Conservation (phyloP, 2,329 filamentous ascomycete genomes). For the Zelopaecilomyces penicillatus region DNA sequence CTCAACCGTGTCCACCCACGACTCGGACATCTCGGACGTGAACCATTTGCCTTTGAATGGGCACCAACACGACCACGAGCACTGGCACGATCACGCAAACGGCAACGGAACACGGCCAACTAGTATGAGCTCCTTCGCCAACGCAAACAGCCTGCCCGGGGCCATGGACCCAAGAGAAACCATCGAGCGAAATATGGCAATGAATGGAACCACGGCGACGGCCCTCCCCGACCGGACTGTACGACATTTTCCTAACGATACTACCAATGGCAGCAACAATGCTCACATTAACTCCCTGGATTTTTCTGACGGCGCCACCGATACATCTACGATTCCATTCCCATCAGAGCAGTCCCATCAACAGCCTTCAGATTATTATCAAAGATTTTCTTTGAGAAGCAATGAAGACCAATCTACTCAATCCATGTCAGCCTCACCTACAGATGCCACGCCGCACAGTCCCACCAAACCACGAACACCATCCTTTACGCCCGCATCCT, state of each 20-base stretch:
- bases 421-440: slow-evolving; percentile 7
- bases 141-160: slow-evolving; percentile 39
- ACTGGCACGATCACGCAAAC: slow-evolving; percentile 8
- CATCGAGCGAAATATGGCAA: slow-evolving; percentile 13
- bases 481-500: slow-evolving; percentile 11
- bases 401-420: slow-evolving; percentile 12
- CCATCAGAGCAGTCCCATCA: slow-evolving; percentile 12
- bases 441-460: slow-evolving; percentile 10
- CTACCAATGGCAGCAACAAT: slow-evolving; percentile 11
- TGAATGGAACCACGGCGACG: slow-evolving; percentile 18
- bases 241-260: slow-evolving; percentile 10
- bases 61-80: slow-evolving; percentile 2
- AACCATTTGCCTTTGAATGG: slow-evolving; percentile 34
- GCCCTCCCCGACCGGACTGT: slow-evolving; percentile 22
- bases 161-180: slow-evolving; percentile 21
- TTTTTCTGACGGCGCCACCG: slow-evolving; percentile 10
- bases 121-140: slow-evolving; percentile 52
- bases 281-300: slow-evolving; percentile 7
- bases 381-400: slow-evolving; percentile 11
- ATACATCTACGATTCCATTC: slow-evolving; percentile 13
- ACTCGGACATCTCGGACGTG: slow-evolving; percentile 42
- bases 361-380: background rate
- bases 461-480: slow-evolving; percentile 5
- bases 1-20: slow-evolving; percentile 44
- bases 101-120: slow-evolving; percentile 34